phyloP scores from a whole-genome alignment of 257 asterid genomes.

The Solanum sejunctum region DNA sequence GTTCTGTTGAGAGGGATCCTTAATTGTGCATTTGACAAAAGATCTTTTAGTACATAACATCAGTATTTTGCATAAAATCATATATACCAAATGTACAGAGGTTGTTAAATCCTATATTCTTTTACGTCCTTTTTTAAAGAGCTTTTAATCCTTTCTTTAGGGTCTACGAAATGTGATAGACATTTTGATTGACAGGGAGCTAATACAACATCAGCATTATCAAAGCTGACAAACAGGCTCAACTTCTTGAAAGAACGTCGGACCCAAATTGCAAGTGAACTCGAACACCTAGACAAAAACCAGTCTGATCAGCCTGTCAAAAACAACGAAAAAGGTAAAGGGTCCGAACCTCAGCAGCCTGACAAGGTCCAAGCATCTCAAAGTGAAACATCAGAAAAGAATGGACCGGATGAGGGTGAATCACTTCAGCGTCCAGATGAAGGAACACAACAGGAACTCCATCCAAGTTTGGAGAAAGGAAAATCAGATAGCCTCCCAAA shows the following conservation, averaged over 20 bases:
- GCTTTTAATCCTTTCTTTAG: background rate
- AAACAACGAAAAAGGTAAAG: conserved; percentile 24
- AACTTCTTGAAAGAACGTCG: conserved; percentile 90
- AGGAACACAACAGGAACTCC: conserved; percentile 24
- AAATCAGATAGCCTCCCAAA: conserved; percentile 49
- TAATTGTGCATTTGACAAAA: background rate
- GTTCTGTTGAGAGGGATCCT: background rate
- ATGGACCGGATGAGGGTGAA: background rate
- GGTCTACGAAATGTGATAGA: background rate
- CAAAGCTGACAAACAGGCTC: conserved; percentile 83
- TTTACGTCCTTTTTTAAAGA: background rate
- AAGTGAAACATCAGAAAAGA: conserved; percentile 29
- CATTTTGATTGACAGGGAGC: conserved; percentile 41
- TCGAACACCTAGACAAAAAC: conserved; percentile 46
- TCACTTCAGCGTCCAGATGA: conserved; percentile 17
- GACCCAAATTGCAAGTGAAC: conserved; percentile 57
- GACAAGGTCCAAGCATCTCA: conserved; percentile 22
- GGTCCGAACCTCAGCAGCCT: conserved; percentile 14
- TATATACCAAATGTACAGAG: background rate
- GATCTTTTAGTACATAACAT: background rate
- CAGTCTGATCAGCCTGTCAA: conserved; percentile 20
- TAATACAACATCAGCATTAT: conserved; percentile 59
- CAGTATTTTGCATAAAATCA: background rate
- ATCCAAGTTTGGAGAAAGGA: conserved; percentile 43
- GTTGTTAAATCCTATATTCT: background rate